phyloP scores from a whole-genome alignment of 257 asterid species.

The Nicotiana obtusifolia region DNA sequence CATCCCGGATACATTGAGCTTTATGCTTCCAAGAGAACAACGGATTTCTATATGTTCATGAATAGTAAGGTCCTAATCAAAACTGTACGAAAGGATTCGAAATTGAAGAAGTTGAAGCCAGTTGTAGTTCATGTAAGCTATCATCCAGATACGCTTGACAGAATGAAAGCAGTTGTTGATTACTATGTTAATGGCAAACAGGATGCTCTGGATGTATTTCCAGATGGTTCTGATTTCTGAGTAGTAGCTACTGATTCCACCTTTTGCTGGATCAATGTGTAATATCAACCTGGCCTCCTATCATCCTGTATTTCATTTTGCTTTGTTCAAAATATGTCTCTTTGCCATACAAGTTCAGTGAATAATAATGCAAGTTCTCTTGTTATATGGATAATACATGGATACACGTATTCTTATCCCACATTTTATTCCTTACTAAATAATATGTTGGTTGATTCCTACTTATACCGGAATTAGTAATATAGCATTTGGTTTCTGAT shows the following conservation, averaged over 20 bases:
- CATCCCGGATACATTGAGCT: constrained; percentile 16
- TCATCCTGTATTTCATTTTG: too few relatives aligned
- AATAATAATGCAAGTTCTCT: not conserved
- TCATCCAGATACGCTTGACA: constrained; percentile 17
- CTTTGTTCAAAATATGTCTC: not conserved
- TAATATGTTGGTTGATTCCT: too few relatives aligned
- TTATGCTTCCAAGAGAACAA: constrained; percentile 17
- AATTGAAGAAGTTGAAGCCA: constrained; percentile 16
- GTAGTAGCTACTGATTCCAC: not conserved
- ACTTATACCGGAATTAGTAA: too few relatives aligned
- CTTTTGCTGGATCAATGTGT: not conserved
- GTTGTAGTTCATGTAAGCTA: constrained; percentile 20
- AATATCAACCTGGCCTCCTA: not conserved
- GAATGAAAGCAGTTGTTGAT: constrained; percentile 21
- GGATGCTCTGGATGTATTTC: constrained; percentile 15
- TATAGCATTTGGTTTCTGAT: too few relatives aligned
- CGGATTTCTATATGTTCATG: constrained; percentile 20
- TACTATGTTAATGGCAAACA: constrained; percentile 22
- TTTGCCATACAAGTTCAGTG: not conserved
- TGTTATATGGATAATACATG: not conserved
- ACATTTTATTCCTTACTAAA: too few relatives aligned
- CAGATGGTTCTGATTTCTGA: constrained; percentile 10
- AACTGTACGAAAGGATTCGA: constrained; percentile 1
- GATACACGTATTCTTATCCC: not conserved
- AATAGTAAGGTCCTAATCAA: constrained; percentile 23